A percentile compares a stretch with the other conserved stretches of the same genome.
phyloP scores from a whole-genome alignment of 257 asterid genomes.

The Solanum medicagineum region DNA sequence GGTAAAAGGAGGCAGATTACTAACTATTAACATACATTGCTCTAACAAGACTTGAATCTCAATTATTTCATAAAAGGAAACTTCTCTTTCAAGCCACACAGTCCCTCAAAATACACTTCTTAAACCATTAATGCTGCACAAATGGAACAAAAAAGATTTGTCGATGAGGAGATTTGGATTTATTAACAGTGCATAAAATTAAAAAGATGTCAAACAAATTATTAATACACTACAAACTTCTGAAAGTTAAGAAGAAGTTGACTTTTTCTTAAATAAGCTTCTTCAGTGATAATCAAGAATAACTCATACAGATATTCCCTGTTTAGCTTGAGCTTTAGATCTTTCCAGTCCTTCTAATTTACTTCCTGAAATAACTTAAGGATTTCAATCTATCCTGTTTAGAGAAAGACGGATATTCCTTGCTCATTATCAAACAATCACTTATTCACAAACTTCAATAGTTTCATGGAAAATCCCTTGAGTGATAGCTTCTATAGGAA shows the following conservation, averaged over 20 bases:
- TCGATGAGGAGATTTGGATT: neutral
- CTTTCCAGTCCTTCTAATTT: neutral
- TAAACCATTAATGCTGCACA: neutral
- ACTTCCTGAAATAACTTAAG: neutral
- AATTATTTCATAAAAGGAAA: neutral
- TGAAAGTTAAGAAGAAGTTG: neutral
- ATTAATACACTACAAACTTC: neutral
- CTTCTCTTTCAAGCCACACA: neutral
- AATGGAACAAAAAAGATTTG: neutral
- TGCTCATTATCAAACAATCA: too few relatives aligned
- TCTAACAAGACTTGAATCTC: neutral
- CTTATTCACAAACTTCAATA: too few relatives aligned
- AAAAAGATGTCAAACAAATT: neutral
- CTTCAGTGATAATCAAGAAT: neutral
- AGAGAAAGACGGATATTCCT: too few relatives aligned
- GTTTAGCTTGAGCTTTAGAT: neutral
- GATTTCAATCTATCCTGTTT: too few relatives aligned
- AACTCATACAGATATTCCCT: neutral
- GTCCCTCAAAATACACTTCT: neutral
- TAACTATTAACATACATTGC: neutral
- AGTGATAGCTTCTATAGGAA: too few relatives aligned
- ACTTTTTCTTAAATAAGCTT: neutral
- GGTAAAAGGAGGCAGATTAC: slow-evolving; percentile 10
- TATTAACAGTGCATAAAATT: neutral
- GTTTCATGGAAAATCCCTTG: too few relatives aligned